phyloP scores from a whole-genome alignment of 73 alveolate species.

The Paramecium pentaurelia region DNA sequence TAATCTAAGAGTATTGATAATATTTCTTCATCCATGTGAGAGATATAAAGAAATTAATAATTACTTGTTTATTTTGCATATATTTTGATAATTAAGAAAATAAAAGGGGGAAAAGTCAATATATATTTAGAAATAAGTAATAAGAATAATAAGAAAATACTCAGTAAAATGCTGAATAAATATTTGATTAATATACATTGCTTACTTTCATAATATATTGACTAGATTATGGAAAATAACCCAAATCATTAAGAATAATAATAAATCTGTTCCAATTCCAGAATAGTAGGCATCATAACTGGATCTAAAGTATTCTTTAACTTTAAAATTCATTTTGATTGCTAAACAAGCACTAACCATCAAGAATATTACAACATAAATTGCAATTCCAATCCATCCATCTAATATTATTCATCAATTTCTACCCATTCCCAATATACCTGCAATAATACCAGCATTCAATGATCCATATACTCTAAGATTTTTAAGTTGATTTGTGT shows the following conservation, averaged over 20 bases:
- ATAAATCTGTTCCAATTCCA: not conserved
- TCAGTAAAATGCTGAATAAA: not conserved
- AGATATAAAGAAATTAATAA: not conserved
- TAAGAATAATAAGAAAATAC: too few relatives aligned
- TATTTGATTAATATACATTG: not conserved
- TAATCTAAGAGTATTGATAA: not conserved
- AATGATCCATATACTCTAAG: not conserved
- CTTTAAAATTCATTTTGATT: not conserved
- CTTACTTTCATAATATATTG: not conserved
- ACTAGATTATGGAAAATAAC: conserved; percentile 34
- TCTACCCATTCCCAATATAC: conserved; percentile 21
- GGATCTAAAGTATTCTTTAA: not conserved
- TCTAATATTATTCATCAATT: not conserved
- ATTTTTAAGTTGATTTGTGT: not conserved
- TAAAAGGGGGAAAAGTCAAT: not conserved
- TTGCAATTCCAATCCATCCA: conserved; percentile 8
- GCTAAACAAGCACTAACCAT: not conserved
- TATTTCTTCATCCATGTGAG: not conserved
- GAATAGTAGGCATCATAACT: not conserved
- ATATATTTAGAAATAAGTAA: too few relatives aligned
- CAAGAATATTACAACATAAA: not conserved
- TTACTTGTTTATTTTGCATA: not conserved
- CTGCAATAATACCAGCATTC: conserved; percentile 28
- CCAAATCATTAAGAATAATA: conserved; percentile 30
- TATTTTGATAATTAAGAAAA: not conserved